phyloP scores from a whole-genome alignment of 257 asterid species.

The Solanum dulcamara region DNA sequence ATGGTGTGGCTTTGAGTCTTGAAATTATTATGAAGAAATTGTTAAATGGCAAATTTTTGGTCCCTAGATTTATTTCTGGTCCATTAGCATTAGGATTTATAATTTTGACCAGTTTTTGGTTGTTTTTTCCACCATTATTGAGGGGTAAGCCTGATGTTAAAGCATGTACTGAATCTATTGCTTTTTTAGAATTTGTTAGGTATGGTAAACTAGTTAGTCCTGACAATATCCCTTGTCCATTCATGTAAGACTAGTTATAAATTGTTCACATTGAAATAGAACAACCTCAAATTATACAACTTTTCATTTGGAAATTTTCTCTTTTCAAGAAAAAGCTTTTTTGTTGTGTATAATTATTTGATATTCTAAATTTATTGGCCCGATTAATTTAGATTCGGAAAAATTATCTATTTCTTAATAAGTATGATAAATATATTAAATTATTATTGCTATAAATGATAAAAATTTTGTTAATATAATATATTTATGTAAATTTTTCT shows the following conservation, averaged over 20 bases:
- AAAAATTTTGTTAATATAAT: too few species aligned
- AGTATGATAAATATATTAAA: too few species aligned
- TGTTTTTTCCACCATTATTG: conserved; percentile 47
- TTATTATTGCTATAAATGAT: too few species aligned
- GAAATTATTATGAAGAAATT: conserved; percentile 27
- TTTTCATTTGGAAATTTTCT: background rate
- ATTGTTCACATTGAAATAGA: background rate
- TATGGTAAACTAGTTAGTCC: conserved; percentile 29
- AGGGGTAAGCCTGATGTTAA: conserved; percentile 26
- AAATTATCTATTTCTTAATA: too few species aligned
- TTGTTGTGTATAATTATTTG: background rate
- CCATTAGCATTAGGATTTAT: conserved; percentile 28
- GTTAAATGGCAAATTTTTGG: background rate
- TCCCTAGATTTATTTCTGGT: conserved; percentile 23
- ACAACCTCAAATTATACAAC: background rate
- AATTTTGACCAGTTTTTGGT: conserved; percentile 29
- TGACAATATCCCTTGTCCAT: conserved; percentile 31
- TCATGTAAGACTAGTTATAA: background rate
- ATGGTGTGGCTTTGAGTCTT: conserved; percentile 21
- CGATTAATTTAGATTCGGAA: background rate
- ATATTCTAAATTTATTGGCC: background rate
- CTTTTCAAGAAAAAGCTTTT: background rate
- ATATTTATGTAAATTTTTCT: too few species aligned
- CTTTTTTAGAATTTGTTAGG: conserved; percentile 37
- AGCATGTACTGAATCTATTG: conserved; percentile 44